These are phyloP conservation scores for Otatea glauca DNA, from an alignment of 176 grass and related monocot genomes.

Conservation along the genomic window DNA sequence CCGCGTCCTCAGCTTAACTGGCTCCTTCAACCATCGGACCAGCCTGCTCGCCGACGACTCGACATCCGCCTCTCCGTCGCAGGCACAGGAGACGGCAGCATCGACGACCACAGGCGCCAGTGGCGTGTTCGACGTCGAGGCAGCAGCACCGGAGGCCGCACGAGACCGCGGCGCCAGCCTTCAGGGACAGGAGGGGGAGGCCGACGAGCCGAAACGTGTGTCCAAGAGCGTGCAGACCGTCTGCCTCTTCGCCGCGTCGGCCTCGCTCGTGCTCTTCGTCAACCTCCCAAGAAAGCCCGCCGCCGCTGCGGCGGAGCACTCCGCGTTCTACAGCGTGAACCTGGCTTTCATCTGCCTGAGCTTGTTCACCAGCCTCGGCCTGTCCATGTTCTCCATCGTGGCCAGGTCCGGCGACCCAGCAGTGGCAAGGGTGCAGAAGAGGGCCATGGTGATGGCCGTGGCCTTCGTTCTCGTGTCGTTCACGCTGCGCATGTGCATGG, in stretches of 20 bases:
- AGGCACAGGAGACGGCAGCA: neutral
- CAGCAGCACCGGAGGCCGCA: neutral
- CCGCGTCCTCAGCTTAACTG: constrained; percentile 14
- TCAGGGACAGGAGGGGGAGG: neutral
- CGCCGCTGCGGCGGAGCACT: neutral
- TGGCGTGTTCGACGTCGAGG: constrained; percentile 27
- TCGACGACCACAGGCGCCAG: neutral
- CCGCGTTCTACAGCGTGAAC: neutral
- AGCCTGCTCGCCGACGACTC: constrained; percentile 24
- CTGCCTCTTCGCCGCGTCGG: constrained; percentile 34
- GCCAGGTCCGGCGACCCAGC: neutral
- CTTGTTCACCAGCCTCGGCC: constrained; percentile 41
- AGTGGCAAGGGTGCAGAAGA: constrained; percentile 37
- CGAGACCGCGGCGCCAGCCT: neutral
- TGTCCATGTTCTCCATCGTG: constrained; percentile 45
- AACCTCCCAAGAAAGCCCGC: neutral
- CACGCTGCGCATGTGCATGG: constrained; percentile 1
- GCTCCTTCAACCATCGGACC: constrained; percentile 38
- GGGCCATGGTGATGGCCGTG: constrained; percentile 32
- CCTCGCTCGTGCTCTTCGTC: constrained; percentile 24
- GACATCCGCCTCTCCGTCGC: neutral
- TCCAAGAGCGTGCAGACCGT: constrained; percentile 31
- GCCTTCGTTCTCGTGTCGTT: constrained; percentile 19
- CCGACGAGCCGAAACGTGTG: constrained; percentile 31
- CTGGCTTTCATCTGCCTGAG: neutral